phyloP scores from a whole-genome alignment of 2,329 filamentous ascomycete genomes.

The Mollisia scopiformis region DNA sequence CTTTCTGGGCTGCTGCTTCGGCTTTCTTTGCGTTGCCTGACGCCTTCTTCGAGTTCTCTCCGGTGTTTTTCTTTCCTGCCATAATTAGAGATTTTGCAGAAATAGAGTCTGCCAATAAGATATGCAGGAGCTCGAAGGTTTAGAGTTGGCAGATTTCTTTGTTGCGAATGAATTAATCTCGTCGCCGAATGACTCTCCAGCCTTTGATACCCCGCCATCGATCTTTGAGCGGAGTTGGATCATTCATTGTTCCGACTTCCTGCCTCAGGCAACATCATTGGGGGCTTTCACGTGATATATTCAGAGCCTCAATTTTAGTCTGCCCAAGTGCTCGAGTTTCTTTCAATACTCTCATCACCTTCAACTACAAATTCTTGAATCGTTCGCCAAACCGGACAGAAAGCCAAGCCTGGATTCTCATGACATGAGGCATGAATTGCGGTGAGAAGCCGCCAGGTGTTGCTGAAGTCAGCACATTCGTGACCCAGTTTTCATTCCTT shows the following conservation, averaged over 20 bases:
- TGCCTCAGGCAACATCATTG: background rate
- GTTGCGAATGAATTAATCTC: background rate
- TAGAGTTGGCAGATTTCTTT: background rate
- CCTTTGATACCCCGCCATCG: background rate
- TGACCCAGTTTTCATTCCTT: background rate
- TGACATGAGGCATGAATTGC: background rate
- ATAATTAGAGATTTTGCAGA: slow-evolving; percentile 47
- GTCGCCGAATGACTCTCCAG: background rate
- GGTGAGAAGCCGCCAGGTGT: background rate
- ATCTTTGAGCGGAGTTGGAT: background rate
- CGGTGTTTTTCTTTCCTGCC: slow-evolving; percentile 71
- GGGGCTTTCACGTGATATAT: background rate
- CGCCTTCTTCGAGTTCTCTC: slow-evolving; percentile 85
- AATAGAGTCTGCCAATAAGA: background rate
- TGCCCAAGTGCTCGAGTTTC: too few relatives aligned
- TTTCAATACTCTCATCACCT: background rate
- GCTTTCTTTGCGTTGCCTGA: slow-evolving; percentile 92
- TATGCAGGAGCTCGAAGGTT: background rate
- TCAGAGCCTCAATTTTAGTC: background rate
- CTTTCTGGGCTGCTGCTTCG: slow-evolving; percentile 80
- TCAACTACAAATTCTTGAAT: background rate
- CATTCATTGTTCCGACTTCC: background rate
- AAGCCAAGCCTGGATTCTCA: background rate
- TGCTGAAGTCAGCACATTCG: background rate
- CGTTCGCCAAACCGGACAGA: too few relatives aligned